phyloP scores from a whole-genome alignment of 164 flowering plant genomes.

The Paratinospora sagittata region DNA sequence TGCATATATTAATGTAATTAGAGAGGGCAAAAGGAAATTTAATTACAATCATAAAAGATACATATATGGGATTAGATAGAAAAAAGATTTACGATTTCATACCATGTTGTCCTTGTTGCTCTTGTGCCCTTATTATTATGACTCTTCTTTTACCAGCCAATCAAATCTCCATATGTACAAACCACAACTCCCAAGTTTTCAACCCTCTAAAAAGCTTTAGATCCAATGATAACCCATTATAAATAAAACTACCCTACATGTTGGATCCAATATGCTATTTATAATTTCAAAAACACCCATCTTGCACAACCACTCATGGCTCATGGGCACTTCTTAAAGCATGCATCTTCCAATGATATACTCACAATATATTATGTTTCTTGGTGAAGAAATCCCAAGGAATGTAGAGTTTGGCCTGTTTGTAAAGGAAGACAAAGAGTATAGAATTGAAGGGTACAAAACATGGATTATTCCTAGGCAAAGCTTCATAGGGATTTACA shows the following conservation, averaged over 20 bases:
- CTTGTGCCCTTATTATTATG: constrained; percentile 16
- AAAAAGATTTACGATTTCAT: constrained; percentile 16
- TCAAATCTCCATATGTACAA: not conserved
- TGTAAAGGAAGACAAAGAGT: too few relatives aligned
- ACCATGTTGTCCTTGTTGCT: constrained; percentile 24
- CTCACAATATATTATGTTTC: too few relatives aligned
- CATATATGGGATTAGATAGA: too few relatives aligned
- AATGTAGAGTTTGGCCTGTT: constrained; percentile 54
- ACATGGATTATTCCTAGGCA: too few relatives aligned
- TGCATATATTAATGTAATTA: too few relatives aligned
- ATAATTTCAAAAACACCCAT: constrained; percentile 6
- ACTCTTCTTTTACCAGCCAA: constrained; percentile 18
- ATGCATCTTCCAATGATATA: too few relatives aligned
- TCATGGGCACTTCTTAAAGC: too few relatives aligned
- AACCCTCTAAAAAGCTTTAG: not conserved
- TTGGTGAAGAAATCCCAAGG: too few relatives aligned
- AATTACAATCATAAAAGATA: constrained; percentile 16
- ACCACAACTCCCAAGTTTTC: not conserved
- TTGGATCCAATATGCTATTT: not conserved
- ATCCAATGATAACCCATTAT: too few relatives aligned
- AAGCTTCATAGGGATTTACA: too few relatives aligned
- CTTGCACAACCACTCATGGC: constrained; percentile 3
- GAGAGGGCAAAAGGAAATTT: constrained; percentile 9
- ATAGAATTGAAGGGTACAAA: too few relatives aligned
- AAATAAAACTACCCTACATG: too few relatives aligned